Conservation (phyloP, 768 basidiomycete genomes). For the Hygrocybe coccinea region DNA sequence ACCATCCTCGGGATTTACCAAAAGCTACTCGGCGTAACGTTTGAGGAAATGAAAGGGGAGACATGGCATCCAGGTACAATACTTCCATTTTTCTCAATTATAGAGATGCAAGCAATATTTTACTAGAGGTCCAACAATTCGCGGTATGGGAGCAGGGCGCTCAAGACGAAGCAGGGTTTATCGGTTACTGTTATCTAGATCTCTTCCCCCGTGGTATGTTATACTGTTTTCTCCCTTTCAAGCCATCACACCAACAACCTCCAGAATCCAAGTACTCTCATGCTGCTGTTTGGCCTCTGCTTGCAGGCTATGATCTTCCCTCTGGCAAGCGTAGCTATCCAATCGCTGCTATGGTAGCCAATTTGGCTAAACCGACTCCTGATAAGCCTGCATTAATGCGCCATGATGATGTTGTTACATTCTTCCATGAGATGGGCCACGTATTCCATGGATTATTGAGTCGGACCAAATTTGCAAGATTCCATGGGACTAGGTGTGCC, state of each 20-base stretch:
- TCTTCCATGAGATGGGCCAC: constrained; percentile 89
- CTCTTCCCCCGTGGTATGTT: constrained; percentile 72
- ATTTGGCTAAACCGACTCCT: constrained; percentile 79
- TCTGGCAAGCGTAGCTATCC: constrained; percentile 67
- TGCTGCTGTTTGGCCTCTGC: constrained; percentile 78
- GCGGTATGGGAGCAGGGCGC: constrained; percentile 80
- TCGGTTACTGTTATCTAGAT: constrained; percentile 86
- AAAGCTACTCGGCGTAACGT: constrained; percentile 70
- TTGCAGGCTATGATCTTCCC: constrained; percentile 56
- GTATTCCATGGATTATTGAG: constrained; percentile 68
- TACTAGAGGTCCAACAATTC: constrained; percentile 73
- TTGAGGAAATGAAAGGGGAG: constrained; percentile 55
- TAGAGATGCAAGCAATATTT: constrained; percentile 4
- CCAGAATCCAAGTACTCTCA: constrained; percentile 76
- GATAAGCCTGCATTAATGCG: constrained; percentile 79
- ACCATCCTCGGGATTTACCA: constrained; percentile 82
- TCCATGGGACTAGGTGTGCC: constrained; percentile 69
- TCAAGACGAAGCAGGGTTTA: constrained; percentile 62
- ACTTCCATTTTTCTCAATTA: neutral
- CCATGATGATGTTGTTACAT: constrained; percentile 85
- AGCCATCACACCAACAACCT: neutral
- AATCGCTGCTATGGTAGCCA: constrained; percentile 82
- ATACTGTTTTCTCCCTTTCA: constrained; percentile 1
- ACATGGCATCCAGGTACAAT: constrained; percentile 75
- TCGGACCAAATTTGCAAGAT: constrained; percentile 63